Evolutionary conservation across 2,329 filamentous ascomycete species (phyloP).

Genomic region (Venturia asperata): DNA sequence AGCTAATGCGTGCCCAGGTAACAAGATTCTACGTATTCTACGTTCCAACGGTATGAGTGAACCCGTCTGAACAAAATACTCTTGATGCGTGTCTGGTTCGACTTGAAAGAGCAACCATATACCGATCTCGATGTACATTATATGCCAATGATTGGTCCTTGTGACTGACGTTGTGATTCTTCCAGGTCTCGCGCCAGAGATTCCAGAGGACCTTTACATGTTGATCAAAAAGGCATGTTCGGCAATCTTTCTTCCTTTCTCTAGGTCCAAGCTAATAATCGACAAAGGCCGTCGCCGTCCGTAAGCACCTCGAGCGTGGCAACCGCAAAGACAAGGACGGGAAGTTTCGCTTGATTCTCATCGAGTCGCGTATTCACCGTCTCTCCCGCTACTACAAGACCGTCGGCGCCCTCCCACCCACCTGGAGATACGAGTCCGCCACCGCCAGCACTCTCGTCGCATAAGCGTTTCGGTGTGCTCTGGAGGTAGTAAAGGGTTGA

Average conservation of each 20-base stretch:
- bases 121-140: slow-evolving; percentile 12
- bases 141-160: slow-evolving; percentile 79
- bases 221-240: slow-evolving; percentile 95
- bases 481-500: not conserved
- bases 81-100: slow-evolving; percentile 6
- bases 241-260: not conserved
- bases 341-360: slow-evolving; percentile 99
- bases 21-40: slow-evolving; percentile 99
- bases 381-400: slow-evolving; percentile 99
- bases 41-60: slow-evolving; percentile 86
- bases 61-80: slow-evolving; percentile 32
- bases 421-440: slow-evolving; percentile 98
- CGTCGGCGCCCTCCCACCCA: slow-evolving; percentile 73
- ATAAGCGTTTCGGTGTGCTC: slow-evolving; percentile 45
- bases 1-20: slow-evolving; percentile 57
- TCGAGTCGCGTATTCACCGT: slow-evolving; percentile 99
- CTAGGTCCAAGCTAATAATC: not conserved
- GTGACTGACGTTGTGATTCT: slow-evolving; percentile 85
- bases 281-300: slow-evolving; percentile 81
- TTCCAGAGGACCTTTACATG: slow-evolving; percentile 99
- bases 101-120: slow-evolving; percentile 8
- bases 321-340: slow-evolving; percentile 99
- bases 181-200: slow-evolving; percentile 94
- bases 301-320: slow-evolving; percentile 94
- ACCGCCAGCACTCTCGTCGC: slow-evolving; percentile 91